Conservation (phyloP, 2,329 filamentous ascomycete genomes). For the Beauveria pseudobassiana region DNA sequence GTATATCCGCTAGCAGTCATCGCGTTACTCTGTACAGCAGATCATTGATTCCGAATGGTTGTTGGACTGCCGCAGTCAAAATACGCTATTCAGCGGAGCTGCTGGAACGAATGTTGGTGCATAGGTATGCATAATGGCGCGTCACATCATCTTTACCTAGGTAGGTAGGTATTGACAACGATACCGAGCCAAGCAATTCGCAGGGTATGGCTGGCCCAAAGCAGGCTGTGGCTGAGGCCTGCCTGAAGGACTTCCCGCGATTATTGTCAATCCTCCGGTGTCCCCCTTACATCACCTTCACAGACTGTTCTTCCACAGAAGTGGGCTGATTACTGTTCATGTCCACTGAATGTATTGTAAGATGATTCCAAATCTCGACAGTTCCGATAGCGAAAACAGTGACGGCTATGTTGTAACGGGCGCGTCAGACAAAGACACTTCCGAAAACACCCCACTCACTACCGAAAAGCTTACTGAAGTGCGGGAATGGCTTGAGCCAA, state of each 20-base stretch:
- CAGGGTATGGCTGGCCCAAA: not conserved
- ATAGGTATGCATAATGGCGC: not conserved
- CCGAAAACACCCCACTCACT: not conserved
- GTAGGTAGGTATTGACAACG: too few relatives aligned
- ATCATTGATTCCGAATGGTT: not conserved
- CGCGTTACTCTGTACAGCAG: not conserved
- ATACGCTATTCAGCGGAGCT: too few relatives aligned
- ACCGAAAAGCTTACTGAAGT: conserved; percentile 13
- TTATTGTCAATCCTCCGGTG: too few relatives aligned
- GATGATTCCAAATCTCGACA: not conserved
- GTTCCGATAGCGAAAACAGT: not conserved
- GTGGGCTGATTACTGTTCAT: not conserved
- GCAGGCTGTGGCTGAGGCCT: not conserved
- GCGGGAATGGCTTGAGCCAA: conserved; percentile 24
- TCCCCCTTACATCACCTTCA: not conserved
- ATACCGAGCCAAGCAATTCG: not conserved
- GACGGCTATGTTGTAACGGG: not conserved
- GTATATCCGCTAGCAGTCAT: too few relatives aligned
- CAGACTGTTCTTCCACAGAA: not conserved
- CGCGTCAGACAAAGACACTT: not conserved
- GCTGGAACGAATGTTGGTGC: too few relatives aligned
- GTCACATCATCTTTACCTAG: not conserved
- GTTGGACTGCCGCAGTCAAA: not conserved
- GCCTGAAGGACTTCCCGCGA: not conserved
- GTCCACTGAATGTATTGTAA: not conserved